Evolutionary conservation across 2,329 filamentous ascomycete genomes (phyloP), one percentile per base, ranked within the genome.

Genomic region (Pseudocercospora cruenta): DNA sequence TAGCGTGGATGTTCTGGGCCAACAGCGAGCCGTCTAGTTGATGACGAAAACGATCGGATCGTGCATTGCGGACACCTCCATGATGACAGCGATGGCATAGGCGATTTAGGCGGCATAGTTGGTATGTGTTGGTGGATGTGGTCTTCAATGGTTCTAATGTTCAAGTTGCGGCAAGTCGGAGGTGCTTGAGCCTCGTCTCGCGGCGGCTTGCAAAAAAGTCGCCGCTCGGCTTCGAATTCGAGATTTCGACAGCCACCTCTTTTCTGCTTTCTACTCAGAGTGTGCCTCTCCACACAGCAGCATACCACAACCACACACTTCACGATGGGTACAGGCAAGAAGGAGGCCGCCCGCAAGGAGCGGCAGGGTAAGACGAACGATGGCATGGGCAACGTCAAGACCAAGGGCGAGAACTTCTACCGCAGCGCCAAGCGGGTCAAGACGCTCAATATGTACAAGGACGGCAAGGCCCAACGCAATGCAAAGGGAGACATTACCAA

Each of bases 381-480:
- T 88, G 93, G 93, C 79, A 93, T 97, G 88, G 89, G 83, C 75
- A 98, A 98, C 82, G 92, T 98, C 77, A 92, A 90, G 76, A 85
- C 89, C 74, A 99, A 99, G 83, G 95, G 95, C 82, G 94, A 98
- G 85, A 98, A 98, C 84, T 99, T 98, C 83, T 98, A 98, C 84
- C 89, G 85, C 73, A 80, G 81, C 84, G 92, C 91, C 74, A 97
- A 97, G 83, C 93, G 93, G 82, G 86, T 96, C 73, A 96, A 94
- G 84, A 87, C 86, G 69, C 82, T 98, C 78, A 96, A 94, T 78
- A 94, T 96, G 85, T 90, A 91, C 80, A 97, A 95, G 79, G 92
- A 94, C 76, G 92, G 92, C 71, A 92, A 91, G 77, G 87, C 92
- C 10, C 87, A 91, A 80, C 88, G 92, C 71, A 96, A 98, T 77